A percentile compares a stretch with the other conserved stretches of the same genome.
These are phyloP conservation scores for Globisporangium ultimum DNA, from an alignment of 352 stramenopile species.

Conservation along the genomic window DNA sequence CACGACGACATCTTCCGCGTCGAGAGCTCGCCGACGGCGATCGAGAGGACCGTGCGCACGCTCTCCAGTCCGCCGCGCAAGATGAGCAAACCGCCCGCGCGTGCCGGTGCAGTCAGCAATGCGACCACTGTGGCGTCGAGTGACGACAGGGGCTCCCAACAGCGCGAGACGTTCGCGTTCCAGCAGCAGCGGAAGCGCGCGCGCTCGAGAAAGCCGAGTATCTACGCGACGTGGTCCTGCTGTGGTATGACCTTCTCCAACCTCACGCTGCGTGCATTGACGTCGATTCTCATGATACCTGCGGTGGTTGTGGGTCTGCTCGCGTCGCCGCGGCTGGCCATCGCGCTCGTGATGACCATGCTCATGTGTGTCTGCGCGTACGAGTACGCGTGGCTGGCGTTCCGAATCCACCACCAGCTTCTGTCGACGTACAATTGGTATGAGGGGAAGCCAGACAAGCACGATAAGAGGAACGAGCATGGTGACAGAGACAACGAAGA, in stretches of 20 bases:
- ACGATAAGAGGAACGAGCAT: constrained; percentile 10
- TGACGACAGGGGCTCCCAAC: constrained; percentile 7
- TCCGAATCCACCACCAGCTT: constrained; percentile 43
- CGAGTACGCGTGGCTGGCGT: constrained; percentile 54
- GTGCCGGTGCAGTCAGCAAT: constrained; percentile 25
- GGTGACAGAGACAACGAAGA: constrained; percentile 14
- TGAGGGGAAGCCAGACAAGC: constrained; percentile 22
- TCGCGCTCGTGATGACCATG: constrained; percentile 21
- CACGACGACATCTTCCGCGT: constrained; percentile 13
- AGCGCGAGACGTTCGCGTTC: constrained; percentile 7
- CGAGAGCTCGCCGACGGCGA: constrained; percentile 10
- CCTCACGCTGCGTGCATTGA: constrained; percentile 28
- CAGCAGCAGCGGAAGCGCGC: constrained; percentile 19
- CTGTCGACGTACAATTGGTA: constrained; percentile 42
- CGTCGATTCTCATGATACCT: constrained; percentile 22
- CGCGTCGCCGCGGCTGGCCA: constrained; percentile 28
- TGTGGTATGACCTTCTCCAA: constrained; percentile 37
- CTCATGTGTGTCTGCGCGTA: constrained; percentile 40
- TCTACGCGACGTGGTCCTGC: constrained; percentile 36
- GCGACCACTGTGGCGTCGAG: constrained; percentile 17
- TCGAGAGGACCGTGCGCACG: constrained; percentile 18
- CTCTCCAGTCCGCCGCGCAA: constrained; percentile 17
- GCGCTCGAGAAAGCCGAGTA: constrained; percentile 35
- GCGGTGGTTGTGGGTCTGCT: constrained; percentile 29
- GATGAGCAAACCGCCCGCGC: constrained; percentile 7